Conservation (phyloP, 208 protist species). For the Herpetomonas samuelpessoai region DNA sequence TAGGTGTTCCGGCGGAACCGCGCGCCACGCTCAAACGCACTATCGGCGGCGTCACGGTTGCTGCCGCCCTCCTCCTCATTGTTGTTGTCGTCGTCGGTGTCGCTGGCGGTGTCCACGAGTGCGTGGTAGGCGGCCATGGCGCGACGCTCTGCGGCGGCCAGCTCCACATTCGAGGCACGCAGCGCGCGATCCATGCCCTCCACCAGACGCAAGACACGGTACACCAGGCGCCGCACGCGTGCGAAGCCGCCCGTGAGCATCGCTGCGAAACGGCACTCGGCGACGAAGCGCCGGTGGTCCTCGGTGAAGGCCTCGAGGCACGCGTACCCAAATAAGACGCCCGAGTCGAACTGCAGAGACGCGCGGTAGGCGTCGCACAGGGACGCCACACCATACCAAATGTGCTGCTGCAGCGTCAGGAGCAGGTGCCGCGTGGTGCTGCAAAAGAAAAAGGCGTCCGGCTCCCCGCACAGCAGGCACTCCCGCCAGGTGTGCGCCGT, state of each 20-base stretch:
- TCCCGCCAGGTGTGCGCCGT: constrained; percentile 50
- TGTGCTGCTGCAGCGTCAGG: constrained; percentile 45
- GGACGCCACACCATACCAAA: constrained; percentile 55
- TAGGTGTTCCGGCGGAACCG: too few relatives aligned
- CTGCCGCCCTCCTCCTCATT: not conserved
- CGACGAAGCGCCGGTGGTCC: constrained; percentile 58
- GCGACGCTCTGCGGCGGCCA: constrained; percentile 19
- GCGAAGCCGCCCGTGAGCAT: constrained; percentile 45
- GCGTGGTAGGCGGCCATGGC: constrained; percentile 25
- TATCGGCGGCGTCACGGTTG: not conserved
- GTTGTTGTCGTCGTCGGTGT: constrained; percentile 9
- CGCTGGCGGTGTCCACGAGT: constrained; percentile 17
- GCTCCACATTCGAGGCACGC: constrained; percentile 16
- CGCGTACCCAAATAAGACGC: constrained; percentile 49
- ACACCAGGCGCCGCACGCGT: constrained; percentile 34
- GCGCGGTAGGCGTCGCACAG: constrained; percentile 33
- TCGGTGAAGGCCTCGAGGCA: constrained; percentile 52
- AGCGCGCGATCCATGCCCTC: constrained; percentile 55
- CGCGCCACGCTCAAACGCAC: too few relatives aligned
- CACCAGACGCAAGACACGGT: constrained; percentile 49
- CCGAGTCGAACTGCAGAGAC: constrained; percentile 39
- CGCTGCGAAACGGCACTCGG: constrained; percentile 61
- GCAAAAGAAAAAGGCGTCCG: constrained; percentile 77
- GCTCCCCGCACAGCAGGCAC: constrained; percentile 44
- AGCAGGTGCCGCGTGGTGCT: constrained; percentile 46